Evolutionary conservation across 768 basidiomycete genomes (phyloP).

Genomic region (Gelatoporia subvermispora): DNA sequence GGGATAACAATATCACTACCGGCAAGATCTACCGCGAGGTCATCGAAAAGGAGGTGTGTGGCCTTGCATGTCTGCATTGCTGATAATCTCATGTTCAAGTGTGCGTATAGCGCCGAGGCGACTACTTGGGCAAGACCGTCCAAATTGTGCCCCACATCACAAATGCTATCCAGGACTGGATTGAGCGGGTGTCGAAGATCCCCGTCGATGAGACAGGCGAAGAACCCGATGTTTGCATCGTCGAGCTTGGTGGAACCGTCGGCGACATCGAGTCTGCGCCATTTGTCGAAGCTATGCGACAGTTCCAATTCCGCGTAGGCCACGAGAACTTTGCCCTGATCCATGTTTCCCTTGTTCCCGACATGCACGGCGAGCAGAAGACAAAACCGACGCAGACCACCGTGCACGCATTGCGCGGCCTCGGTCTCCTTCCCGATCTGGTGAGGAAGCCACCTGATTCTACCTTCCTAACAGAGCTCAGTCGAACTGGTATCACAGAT

Average conservation of each 20-base stretch:
- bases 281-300: conserved; percentile 98
- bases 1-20: conserved; percentile 97
- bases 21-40: conserved; percentile 97
- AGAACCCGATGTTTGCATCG: conserved; percentile 93
- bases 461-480: neutral
- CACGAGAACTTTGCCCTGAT: conserved; percentile 95
- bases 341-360: conserved; percentile 96
- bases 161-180: conserved; percentile 98
- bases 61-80: neutral
- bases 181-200: conserved; percentile 88
- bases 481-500: conserved; percentile 47
- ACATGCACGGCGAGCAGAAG: conserved; percentile 98
- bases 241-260: conserved; percentile 98
- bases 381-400: conserved; percentile 99
- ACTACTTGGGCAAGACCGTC: conserved; percentile 95
- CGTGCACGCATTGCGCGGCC: conserved; percentile 86
- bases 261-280: conserved; percentile 99
- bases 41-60: conserved; percentile 86
- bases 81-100: conserved; percentile 4
- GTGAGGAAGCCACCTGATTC: conserved; percentile 37
- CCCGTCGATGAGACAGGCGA: conserved; percentile 93
- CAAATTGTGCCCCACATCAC: conserved; percentile 98
- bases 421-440: conserved; percentile 90
- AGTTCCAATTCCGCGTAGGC: conserved; percentile 98
- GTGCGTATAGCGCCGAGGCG: conserved; percentile 59